Conservation (phyloP, 164 flowering plant species). For the Sextonia rubra region DNA sequence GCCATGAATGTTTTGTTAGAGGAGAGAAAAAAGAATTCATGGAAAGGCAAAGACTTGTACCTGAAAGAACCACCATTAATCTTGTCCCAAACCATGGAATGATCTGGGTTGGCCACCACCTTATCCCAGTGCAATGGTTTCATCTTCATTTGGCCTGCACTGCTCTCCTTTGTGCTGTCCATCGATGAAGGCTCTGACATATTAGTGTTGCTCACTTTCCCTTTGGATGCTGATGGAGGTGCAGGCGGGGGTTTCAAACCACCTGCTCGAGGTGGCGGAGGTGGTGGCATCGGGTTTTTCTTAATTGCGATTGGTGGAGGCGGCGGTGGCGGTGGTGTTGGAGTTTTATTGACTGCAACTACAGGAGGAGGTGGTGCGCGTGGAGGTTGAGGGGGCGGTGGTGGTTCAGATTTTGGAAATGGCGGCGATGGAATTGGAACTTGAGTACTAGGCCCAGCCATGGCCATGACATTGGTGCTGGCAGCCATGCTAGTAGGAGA, state of each 20-base stretch:
- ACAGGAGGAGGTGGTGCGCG: conserved; percentile 21
- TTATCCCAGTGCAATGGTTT: conserved; percentile 96
- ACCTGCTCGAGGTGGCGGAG: conserved; percentile 36
- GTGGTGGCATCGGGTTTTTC: conserved; percentile 34
- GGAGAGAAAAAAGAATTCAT: neutral
- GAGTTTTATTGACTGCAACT: conserved; percentile 15
- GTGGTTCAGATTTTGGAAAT: conserved; percentile 20
- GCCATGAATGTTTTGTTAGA: too few species aligned
- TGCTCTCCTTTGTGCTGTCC: conserved; percentile 14
- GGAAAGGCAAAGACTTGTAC: conserved; percentile 26
- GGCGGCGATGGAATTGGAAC: conserved; percentile 4
- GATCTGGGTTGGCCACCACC: conserved; percentile 51
- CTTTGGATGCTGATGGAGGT: conserved; percentile 19
- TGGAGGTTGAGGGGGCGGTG: conserved; percentile 25
- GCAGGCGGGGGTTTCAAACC: conserved; percentile 35
- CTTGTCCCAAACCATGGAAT: conserved; percentile 93
- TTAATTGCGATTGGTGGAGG: conserved; percentile 18
- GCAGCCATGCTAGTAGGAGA: conserved; percentile 3
- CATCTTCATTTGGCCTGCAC: conserved; percentile 43
- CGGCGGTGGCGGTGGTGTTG: conserved; percentile 26
- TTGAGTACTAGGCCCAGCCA: neutral
- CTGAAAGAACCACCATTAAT: conserved; percentile 73
- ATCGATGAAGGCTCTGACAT: conserved; percentile 17
- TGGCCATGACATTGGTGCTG: conserved; percentile 22
- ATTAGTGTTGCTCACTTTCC: conserved; percentile 15